These are phyloP conservation scores for Metroxylon sagu DNA, from an alignment of 176 grass and related monocot genomes.

Conservation along the genomic window DNA sequence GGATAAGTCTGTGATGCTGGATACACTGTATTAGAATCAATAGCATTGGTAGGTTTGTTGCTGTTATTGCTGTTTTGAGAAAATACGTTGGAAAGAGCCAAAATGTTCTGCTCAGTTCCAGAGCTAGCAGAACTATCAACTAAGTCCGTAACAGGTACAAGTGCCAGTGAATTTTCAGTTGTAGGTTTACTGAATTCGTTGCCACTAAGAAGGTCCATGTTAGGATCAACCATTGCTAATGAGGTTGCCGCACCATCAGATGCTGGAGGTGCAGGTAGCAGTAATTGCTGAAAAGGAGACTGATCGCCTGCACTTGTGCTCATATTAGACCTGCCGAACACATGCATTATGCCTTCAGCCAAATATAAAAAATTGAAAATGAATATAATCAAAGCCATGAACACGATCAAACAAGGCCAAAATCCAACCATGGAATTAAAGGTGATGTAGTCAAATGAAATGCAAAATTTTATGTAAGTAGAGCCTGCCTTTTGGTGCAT, in stretches of 20 bases:
- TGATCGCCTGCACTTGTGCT: conserved; percentile 42
- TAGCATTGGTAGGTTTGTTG: conserved; percentile 27
- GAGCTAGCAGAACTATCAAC: conserved; percentile 32
- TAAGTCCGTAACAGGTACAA: conserved; percentile 51
- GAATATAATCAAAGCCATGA: too few relatives aligned
- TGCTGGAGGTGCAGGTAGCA: conserved; percentile 46
- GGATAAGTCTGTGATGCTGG: conserved; percentile 40
- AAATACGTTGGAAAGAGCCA: conserved; percentile 89
- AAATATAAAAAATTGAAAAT: too few relatives aligned
- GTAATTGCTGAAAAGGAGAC: conserved; percentile 44
- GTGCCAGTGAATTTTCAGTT: conserved; percentile 48
- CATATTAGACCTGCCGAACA: conserved; percentile 30
- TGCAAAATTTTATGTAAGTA: too few relatives aligned
- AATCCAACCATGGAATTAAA: too few relatives aligned
- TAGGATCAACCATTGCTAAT: conserved; percentile 27
- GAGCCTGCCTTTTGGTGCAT: too few relatives aligned
- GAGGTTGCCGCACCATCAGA: conserved; percentile 30
- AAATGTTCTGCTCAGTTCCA: conserved; percentile 49
- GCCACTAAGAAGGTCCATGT: conserved; percentile 80
- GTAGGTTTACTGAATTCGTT: conserved; percentile 69
- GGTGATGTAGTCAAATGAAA: too few relatives aligned
- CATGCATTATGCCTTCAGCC: too few relatives aligned
- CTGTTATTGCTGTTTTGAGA: conserved; percentile 34
- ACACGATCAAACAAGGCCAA: too few relatives aligned
- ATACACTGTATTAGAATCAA: conserved; percentile 35